Evolutionary conservation across 2,329 filamentous ascomycete species (phyloP).

Genomic region (Lachnellula hyalina): DNA sequence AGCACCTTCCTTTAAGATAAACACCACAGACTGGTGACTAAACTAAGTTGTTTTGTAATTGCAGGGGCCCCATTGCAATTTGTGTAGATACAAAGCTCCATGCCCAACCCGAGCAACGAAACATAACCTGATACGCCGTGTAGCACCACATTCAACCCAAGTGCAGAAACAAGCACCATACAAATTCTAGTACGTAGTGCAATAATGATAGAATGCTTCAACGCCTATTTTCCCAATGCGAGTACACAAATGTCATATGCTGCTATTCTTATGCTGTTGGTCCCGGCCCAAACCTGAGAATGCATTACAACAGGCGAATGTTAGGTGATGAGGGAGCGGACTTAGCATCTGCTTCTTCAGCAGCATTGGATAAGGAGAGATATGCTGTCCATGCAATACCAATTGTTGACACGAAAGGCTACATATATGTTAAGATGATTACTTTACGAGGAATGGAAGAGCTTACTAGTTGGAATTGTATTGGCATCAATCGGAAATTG

Average conservation of each 20-base stretch:
- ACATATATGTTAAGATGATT: conserved; percentile 8
- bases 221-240: conserved; percentile 4
- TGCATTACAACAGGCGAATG: conserved; percentile 29
- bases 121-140: not conserved
- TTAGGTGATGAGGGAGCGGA: conserved; percentile 31
- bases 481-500: conserved; percentile 92
- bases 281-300: conserved; percentile 16
- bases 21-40: not conserved
- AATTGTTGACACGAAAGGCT: conserved; percentile 94
- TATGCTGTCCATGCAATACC: conserved; percentile 98
- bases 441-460: not conserved
- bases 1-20: not conserved
- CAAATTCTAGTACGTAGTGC: not conserved
- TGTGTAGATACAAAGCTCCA: not conserved
- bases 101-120: not conserved
- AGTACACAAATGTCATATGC: not conserved
- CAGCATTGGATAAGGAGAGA: conserved; percentile 82
- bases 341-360: conserved; percentile 46
- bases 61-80: not conserved
- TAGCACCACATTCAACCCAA: not conserved
- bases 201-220: not conserved
- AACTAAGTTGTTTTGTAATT: not conserved
- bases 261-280: conserved; percentile 5
- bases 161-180: not conserved
- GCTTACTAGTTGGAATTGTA: conserved; percentile 93